Percentiles rank a stretch among this genome's conserved stretches.
Conservation (phyloP, 345 rosid species). For the Erodium maritimum region DNA sequence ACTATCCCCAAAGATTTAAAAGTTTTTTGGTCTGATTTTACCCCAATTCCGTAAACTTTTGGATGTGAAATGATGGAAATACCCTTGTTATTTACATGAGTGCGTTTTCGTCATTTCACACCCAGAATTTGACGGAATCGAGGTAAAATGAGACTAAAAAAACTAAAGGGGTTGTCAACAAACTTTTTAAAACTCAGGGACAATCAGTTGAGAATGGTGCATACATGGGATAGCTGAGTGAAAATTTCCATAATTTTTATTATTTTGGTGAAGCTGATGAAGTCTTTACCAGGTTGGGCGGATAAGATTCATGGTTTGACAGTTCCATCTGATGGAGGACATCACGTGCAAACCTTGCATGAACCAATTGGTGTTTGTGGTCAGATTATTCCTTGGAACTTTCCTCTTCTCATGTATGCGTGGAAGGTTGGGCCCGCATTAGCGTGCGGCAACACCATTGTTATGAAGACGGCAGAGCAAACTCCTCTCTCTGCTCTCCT, state of each 20-base stretch:
- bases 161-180: too few relatives aligned
- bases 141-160: too few relatives aligned
- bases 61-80: too few relatives aligned
- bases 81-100: too few relatives aligned
- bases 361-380: constrained; percentile 96
- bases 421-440: constrained; percentile 95
- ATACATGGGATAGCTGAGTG: too few relatives aligned
- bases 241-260: background rate
- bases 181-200: too few relatives aligned
- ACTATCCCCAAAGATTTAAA: too few relatives aligned
- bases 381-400: constrained; percentile 95
- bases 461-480: constrained; percentile 85
- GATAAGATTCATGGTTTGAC: constrained; percentile 94
- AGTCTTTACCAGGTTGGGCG: constrained; percentile 56
- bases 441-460: constrained; percentile 84
- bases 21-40: too few relatives aligned
- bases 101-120: too few relatives aligned
- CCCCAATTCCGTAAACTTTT: too few relatives aligned
- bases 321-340: constrained; percentile 56
- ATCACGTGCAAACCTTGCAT: constrained; percentile 73
- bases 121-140: too few relatives aligned
- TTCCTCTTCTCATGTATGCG: constrained; percentile 77
- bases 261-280: background rate
- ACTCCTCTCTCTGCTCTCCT: constrained; percentile 77
- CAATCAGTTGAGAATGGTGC: too few relatives aligned